A percentile compares a stretch with the other conserved stretches of the same genome.
phyloP scores from a whole-genome alignment of 176 grass and related monocot genomes.

The Microstegium vimineum region DNA sequence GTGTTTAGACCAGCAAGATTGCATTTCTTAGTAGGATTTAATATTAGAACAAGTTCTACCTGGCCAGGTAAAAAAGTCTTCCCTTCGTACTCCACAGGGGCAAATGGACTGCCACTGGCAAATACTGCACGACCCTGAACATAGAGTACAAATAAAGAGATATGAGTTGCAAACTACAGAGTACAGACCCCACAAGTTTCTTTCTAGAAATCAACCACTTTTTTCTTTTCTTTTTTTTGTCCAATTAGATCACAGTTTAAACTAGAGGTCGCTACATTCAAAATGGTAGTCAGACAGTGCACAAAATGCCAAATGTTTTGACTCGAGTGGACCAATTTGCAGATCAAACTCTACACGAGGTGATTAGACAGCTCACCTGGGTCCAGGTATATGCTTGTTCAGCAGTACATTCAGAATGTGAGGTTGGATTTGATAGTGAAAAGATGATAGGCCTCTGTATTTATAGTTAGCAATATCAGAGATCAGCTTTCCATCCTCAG shows the following conservation, averaged over 20 bases:
- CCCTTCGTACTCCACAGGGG: constrained; percentile 68
- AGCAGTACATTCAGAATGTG: too few relatives aligned
- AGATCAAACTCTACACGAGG: background rate
- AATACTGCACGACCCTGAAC: constrained; percentile 82
- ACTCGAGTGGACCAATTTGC: too few relatives aligned
- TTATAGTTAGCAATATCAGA: too few relatives aligned
- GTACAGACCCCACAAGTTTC: background rate
- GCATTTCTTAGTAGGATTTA: background rate
- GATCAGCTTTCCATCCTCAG: background rate
- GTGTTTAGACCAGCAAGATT: background rate
- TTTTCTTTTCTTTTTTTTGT: background rate
- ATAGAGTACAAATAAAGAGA: constrained; percentile 29
- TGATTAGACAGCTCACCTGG: too few relatives aligned
- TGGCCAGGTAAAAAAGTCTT: constrained; percentile 77
- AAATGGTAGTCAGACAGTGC: background rate
- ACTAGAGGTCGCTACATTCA: background rate
- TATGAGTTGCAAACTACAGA: background rate
- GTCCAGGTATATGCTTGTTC: too few relatives aligned
- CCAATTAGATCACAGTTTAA: background rate
- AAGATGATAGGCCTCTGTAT: too few relatives aligned
- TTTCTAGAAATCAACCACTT: background rate
- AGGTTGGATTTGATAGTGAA: too few relatives aligned
- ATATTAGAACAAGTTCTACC: constrained; percentile 37
- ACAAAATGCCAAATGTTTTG: background rate
- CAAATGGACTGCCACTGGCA: constrained; percentile 98